Conservation (phyloP, 306 rosid genomes). For the Sesbania bispinosa region DNA sequence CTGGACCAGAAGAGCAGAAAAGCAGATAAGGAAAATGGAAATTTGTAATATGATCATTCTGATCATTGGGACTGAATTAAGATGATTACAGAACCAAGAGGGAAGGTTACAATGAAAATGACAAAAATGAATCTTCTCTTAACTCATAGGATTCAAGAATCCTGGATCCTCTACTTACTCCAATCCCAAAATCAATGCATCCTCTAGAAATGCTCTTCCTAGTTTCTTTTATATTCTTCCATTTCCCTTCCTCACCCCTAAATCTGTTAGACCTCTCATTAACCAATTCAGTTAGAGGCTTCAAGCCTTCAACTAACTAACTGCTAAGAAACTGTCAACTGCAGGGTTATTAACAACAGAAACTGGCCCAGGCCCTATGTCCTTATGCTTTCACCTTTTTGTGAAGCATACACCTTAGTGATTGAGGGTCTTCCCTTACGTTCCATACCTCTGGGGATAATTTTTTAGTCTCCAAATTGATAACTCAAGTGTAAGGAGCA, state of each 20-base stretch:
- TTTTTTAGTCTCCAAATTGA: no score
- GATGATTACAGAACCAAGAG: neutral
- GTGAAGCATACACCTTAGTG: no score
- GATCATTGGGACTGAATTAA: neutral
- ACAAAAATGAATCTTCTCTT: neutral
- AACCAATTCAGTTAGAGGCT: neutral
- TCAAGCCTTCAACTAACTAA: neutral
- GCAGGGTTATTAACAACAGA: no score
- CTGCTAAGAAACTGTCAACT: no score
- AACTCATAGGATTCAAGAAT: neutral
- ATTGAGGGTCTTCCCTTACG: no score
- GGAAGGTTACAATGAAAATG: neutral
- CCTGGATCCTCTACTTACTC: neutral
- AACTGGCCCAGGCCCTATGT: no score
- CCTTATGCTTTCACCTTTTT: no score
- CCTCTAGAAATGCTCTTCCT: neutral
- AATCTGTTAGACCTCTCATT: no score
- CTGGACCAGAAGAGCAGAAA: neutral
- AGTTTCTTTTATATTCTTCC: neutral
- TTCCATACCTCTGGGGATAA: no score
- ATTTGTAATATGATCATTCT: neutral
- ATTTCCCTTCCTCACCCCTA: neutral
- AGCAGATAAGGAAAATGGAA: neutral
- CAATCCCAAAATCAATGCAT: neutral
- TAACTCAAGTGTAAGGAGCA: no score